Base-by-base conservation (phyloP, 2,329 filamentous ascomycete species). In the Venturia carpophila region DNA sequence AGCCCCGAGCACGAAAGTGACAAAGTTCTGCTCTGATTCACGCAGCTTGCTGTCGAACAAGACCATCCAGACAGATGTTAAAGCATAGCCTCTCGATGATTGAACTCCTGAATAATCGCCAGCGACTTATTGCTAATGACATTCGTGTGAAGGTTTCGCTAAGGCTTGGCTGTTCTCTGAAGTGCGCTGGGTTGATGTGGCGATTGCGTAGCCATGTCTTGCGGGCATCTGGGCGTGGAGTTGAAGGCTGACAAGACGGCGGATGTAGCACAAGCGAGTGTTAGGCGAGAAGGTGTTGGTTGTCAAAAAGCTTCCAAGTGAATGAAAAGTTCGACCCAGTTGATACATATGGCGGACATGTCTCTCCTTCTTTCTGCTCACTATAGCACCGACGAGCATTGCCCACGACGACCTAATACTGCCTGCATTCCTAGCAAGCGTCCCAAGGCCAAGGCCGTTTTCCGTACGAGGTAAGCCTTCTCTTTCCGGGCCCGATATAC, bases 261-360 rank as follows among this genome's bases (percentile, higher is more conserved):
- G 34, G 27, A 37, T 58, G 49, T 34, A 19, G 39, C 15, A 41
- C 30, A 39, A 58, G 52, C 52, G 52, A 58, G 49, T 56, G 49
- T 37, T 34, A 37, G 34, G 4, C 4, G 13, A 17, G 24, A 11
- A 21, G n/a, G 49, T 56, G 49, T 58, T 58, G 52, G 30, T 9
- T 27, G 13, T 17, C 1, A 10, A 13, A 11, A 19, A 24, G n/a
- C 24, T 3, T 5, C 7, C 24, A 34, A 34, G 49, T 11, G 49
- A 55, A 34, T 13, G 24, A 19, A 34, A 24, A 58, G 27, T 58
- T 10, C 5, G 37, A n/a, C n/a, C n/a, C n/a, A 5, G 4, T 27
- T 27, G 5, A 52, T 15, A 52, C 3, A 17, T 27, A 10, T 52
- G n/a, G n/a, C 45, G 1, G 9, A 21, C 45, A 11, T 49, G 9